These are phyloP conservation scores for Eucalyptus tenuipes DNA, from an alignment of 345 rosid genomes.

Conservation along the genomic window DNA sequence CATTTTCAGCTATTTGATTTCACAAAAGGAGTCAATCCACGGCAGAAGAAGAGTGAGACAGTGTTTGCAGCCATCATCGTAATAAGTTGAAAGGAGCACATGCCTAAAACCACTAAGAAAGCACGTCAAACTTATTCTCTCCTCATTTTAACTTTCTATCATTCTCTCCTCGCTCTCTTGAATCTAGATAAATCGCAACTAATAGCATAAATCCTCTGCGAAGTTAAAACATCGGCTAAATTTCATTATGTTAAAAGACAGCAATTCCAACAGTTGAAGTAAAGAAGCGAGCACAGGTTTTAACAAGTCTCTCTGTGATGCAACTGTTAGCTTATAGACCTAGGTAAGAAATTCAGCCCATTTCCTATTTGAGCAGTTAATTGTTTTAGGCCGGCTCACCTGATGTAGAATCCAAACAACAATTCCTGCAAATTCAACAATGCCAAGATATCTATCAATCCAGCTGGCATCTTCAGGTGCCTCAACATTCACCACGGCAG, in stretches of 20 bases:
- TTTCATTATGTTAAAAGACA: background rate
- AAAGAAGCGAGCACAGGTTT: background rate
- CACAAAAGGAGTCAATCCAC: background rate
- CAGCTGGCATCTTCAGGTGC: slow-evolving; percentile 78
- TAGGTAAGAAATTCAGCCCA: background rate
- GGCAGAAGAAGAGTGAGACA: background rate
- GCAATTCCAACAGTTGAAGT: background rate
- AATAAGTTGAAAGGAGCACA: background rate
- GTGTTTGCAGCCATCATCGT: background rate
- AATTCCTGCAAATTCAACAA: slow-evolving; percentile 93
- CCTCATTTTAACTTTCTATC: background rate
- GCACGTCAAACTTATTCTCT: background rate
- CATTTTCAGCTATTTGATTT: background rate
- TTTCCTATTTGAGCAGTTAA: background rate
- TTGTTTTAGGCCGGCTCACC: slow-evolving; percentile 20
- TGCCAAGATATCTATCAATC: slow-evolving; percentile 91
- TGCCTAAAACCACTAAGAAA: background rate
- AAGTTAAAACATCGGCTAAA: background rate
- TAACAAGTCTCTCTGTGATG: background rate
- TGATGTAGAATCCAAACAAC: slow-evolving; percentile 96
- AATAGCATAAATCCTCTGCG: background rate
- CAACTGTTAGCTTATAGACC: background rate
- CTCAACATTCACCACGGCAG: slow-evolving; percentile 80
- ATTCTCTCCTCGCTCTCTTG: background rate
- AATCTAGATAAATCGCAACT: background rate